Evolutionary conservation across 805 yeast species (phyloP), one percentile per base, ranked within the genome.

Genomic region (Candida ascalaphidarum): DNA sequence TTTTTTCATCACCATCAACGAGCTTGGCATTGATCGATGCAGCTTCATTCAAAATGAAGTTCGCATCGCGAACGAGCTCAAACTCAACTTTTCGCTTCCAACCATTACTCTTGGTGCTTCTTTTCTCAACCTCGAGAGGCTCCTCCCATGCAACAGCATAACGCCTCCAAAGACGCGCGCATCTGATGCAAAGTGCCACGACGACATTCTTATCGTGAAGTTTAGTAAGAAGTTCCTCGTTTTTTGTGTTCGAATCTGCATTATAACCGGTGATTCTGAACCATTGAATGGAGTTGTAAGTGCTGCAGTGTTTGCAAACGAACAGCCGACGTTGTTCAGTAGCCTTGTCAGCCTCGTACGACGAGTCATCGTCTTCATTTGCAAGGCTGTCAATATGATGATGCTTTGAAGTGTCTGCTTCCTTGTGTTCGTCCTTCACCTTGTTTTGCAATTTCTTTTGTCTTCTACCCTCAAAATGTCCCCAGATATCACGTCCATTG

Each of bases 131-230:
- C 30, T 77, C 85, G 14, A 55, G 40, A 0, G 95, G 95, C 19
- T 74, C 75, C 39, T 78, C 84, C 97, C 97, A 92, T 7, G 62
- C 65, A 0, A 83, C 77, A 0, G 86, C 96, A 51, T 89, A 89
- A 22, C 94, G 60, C 50, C 95, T 68, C 97, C 97, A 89, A 17
- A 92, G 47, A 33, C 81, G 67, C 0, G 96, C 95, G 59, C 98
- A 89, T 30, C 97, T 63, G 17, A 68, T 55, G 50, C 98, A 89
- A 10, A 89, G 57, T 0, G 86, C 96, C 11, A 62, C 52, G 2
- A 74, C 55, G 1, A 57, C 43, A 5, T 56, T 36, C 4, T 35
- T 30, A 9, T 39, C 42, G 8, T 36, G 43, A 11, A 19, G 8
- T 11, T 39, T 40, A 9, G 29, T 17, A n/a, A n/a, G n/a, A n/a